A percentile compares a stretch with the other conserved stretches of the same genome.
Evolutionary conservation across 1,284 basidiomycete genomes (phyloP).

Genomic region (Caloboletus firmus): DNA sequence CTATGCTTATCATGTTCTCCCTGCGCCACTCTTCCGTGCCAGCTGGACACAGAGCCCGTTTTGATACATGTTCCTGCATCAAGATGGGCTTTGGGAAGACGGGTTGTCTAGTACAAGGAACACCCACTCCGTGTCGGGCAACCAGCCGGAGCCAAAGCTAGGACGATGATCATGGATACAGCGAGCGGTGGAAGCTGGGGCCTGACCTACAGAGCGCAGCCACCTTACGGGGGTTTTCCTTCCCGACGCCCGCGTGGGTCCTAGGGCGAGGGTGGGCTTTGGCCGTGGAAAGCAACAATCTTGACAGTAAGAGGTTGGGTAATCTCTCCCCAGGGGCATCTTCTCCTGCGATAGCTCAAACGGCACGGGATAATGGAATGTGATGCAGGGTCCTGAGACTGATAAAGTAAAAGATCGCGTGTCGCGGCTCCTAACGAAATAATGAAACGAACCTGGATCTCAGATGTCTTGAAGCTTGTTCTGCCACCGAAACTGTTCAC

Average conservation of each 20-base stretch:
- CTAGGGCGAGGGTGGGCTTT: not conserved
- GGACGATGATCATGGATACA: not conserved
- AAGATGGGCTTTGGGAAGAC: conserved; percentile 24
- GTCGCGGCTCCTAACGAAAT: conserved; percentile 7
- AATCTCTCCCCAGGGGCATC: not conserved
- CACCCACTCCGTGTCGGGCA: not conserved
- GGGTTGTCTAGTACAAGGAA: not conserved
- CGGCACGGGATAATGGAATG: not conserved
- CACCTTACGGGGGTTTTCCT: too few species aligned
- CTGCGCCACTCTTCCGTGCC: not conserved
- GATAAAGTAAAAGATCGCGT: conserved; percentile 12
- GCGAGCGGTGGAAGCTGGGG: not conserved
- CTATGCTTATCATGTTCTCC: not conserved
- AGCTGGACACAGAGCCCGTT: conserved; percentile 9
- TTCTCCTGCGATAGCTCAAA: not conserved
- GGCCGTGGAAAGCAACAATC: not conserved
- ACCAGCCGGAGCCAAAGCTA: not conserved
- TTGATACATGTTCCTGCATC: conserved; percentile 9
- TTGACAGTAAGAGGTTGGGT: not conserved
- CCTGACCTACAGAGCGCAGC: not conserved
- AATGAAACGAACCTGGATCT: conserved; percentile 19
- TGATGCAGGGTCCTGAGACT: conserved; percentile 1
- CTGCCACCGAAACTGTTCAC: not conserved
- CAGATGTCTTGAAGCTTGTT: conserved; percentile 1
- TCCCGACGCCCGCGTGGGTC: not conserved